Evolutionary conservation across 768 basidiomycete genomes (phyloP), one percentile per base, ranked within the genome.

Genomic region (Rhizopogon rudus): DNA sequence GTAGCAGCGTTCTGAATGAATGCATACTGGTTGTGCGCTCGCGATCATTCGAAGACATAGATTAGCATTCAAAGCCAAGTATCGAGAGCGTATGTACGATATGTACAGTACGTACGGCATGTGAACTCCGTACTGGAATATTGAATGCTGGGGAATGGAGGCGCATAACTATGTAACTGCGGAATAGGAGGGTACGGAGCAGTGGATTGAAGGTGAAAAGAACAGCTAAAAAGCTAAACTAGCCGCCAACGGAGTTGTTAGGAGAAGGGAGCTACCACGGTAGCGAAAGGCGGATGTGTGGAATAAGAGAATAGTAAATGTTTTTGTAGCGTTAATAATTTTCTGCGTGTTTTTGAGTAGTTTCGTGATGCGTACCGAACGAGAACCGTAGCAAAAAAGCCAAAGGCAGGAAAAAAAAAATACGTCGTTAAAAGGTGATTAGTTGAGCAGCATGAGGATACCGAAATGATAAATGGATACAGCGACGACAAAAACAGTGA

Each of bases 141-240:
- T 39, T 5, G 48, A 49, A 37, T 49, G 48, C 48, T 25, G 10
- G 5, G 5, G 5, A 22, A 49, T 22, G 48, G 48, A 20, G 33
- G 48, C 63, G 69, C 73, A 72, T 71, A 71, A 68, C 74, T 79
- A 81, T 76, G 75, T 77, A 77, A 76, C 70, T 77, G 76, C 58
- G 59, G 64, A 53, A 51, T 33, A 33, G 31, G 8, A 25, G 31
- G 31, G 10, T 33, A 43, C 37, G 58, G 57, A 60, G 53, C 54
- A 60, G 55, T 50, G 56, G 54, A 63, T 56, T 59, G 46, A 60
- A 57, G 55, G 60, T 59, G 61, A 62, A 61, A 61, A 60, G 64
- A 52, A 57, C 61, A 61, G 57, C 57, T 53, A 48, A 50, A 13
- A 56, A 53, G 43, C 44, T 60, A 55, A 46, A 62, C 51, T 59